phyloP scores from a whole-genome alignment of 345 rosid genomes.

The Salix exigua region DNA sequence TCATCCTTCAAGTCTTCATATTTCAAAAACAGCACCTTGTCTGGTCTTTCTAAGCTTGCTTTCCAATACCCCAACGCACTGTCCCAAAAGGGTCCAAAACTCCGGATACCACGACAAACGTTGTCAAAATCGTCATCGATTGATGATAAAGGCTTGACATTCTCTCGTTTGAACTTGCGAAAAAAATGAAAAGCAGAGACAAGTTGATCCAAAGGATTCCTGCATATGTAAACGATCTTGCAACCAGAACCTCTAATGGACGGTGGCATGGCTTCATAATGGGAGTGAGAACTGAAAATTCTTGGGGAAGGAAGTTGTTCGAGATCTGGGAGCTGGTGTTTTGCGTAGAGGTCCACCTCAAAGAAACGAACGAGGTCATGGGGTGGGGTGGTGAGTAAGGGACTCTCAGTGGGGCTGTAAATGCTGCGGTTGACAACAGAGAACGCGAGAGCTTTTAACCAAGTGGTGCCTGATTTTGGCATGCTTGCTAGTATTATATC shows the following conservation, averaged over 20 bases:
- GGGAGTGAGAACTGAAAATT: neutral
- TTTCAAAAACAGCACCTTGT: slow-evolving; percentile 27
- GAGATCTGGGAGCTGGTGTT: neutral
- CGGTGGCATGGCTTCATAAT: no score
- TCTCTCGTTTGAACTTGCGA: slow-evolving; percentile 15
- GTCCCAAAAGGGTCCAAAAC: slow-evolving; percentile 39
- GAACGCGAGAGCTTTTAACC: slow-evolving; percentile 38
- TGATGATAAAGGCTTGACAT: neutral
- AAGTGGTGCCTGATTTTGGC: slow-evolving; percentile 16
- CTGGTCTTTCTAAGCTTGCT: slow-evolving; percentile 20
- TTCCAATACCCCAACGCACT: slow-evolving; percentile 35
- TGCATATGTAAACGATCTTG: slow-evolving; percentile 16
- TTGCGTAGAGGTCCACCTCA: slow-evolving; percentile 24
- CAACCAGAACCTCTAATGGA: slow-evolving; percentile 12
- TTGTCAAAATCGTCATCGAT: slow-evolving; percentile 35
- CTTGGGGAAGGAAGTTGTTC: slow-evolving; percentile 16
- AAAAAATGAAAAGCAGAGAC: neutral
- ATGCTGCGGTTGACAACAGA: slow-evolving; percentile 23
- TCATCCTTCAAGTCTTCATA: slow-evolving; percentile 40
- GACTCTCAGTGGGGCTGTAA: no score
- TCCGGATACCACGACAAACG: slow-evolving; percentile 19
- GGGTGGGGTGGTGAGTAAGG: no score
- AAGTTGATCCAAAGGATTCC: slow-evolving; percentile 24
- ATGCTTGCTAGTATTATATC: slow-evolving; percentile 32
- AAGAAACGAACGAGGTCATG: slow-evolving; percentile 42